Evolutionary conservation across 1,284 basidiomycete species (phyloP).

Genomic region (Sphaerobolus stellatus): DNA sequence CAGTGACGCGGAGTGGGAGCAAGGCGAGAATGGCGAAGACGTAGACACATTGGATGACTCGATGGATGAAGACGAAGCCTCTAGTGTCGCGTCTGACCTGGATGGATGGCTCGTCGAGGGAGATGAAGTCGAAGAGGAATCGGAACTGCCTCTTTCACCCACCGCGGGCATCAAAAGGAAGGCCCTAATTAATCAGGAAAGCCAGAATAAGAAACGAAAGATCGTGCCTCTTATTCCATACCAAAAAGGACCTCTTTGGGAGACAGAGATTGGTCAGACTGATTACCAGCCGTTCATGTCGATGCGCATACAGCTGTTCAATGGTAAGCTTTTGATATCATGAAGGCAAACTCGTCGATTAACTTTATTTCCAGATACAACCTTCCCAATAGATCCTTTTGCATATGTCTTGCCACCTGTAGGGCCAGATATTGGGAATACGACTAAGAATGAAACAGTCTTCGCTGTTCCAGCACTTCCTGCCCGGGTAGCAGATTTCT

Average conservation of each 20-base stretch:
- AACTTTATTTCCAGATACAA: constrained; percentile 53
- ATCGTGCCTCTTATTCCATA: constrained; percentile 75
- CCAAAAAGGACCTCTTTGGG: constrained; percentile 76
- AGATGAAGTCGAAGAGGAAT: constrained; percentile 57
- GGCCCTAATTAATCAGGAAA: constrained; percentile 42
- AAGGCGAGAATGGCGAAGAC: constrained; percentile 65
- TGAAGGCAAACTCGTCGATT: neutral
- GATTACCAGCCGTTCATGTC: constrained; percentile 62
- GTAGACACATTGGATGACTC: constrained; percentile 65
- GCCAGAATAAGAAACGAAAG: constrained; percentile 58
- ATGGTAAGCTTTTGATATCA: constrained; percentile 50
- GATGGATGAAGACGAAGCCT: constrained; percentile 54
- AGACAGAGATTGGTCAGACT: constrained; percentile 58
- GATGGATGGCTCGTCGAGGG: constrained; percentile 80
- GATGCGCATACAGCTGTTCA: constrained; percentile 74
- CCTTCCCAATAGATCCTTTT: constrained; percentile 75
- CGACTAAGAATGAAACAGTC: constrained; percentile 22
- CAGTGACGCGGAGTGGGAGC: constrained; percentile 85
- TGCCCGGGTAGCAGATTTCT: constrained; percentile 5
- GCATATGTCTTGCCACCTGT: constrained; percentile 58
- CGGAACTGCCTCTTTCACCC: too few species aligned
- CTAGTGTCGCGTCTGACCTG: constrained; percentile 67
- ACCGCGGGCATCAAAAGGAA: constrained; percentile 53
- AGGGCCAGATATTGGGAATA: constrained; percentile 32
- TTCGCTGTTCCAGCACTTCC: constrained; percentile 38